Conservation (phyloP, 352 stramenopile genomes). For the Stramenopiles sp. region DNA sequence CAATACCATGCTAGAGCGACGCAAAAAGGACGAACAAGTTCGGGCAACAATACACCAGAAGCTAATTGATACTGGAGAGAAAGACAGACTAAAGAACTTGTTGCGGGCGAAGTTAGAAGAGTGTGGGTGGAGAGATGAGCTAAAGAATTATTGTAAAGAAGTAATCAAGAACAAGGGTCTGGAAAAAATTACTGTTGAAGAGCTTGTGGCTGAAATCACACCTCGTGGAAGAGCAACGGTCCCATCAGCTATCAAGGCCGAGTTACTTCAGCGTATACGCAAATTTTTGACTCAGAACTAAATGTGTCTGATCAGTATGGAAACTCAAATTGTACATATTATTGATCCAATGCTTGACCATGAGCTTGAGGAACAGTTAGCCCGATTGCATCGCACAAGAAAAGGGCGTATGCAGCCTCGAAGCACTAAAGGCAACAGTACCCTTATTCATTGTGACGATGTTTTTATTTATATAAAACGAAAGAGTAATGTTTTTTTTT, state of each 20-base stretch:
- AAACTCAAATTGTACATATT: too few relatives aligned
- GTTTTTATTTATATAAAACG: too few relatives aligned
- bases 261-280: slow-evolving; percentile 68
- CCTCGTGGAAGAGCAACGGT: slow-evolving; percentile 59
- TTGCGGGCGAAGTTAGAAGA: slow-evolving; percentile 57
- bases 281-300: slow-evolving; percentile 40
- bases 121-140: slow-evolving; percentile 70
- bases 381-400: too few relatives aligned
- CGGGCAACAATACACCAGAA: slow-evolving; percentile 56
- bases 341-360: too few relatives aligned
- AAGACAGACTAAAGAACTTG: slow-evolving; percentile 63
- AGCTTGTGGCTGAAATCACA: slow-evolving; percentile 72
- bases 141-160: slow-evolving; percentile 66
- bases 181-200: slow-evolving; percentile 78
- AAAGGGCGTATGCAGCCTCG: too few relatives aligned
- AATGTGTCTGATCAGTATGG: neutral
- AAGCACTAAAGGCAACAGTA: too few relatives aligned
- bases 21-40: slow-evolving; percentile 43
- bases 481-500: too few relatives aligned
- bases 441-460: too few relatives aligned
- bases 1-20: slow-evolving; percentile 22
- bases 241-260: slow-evolving; percentile 58
- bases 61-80: slow-evolving; percentile 61
- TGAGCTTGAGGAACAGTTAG: too few relatives aligned
- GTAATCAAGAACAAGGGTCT: slow-evolving; percentile 75